Evolutionary conservation across 1,284 basidiomycete genomes (phyloP), one percentile per base, ranked within the genome.

Genomic region (Peniophora sp.): DNA sequence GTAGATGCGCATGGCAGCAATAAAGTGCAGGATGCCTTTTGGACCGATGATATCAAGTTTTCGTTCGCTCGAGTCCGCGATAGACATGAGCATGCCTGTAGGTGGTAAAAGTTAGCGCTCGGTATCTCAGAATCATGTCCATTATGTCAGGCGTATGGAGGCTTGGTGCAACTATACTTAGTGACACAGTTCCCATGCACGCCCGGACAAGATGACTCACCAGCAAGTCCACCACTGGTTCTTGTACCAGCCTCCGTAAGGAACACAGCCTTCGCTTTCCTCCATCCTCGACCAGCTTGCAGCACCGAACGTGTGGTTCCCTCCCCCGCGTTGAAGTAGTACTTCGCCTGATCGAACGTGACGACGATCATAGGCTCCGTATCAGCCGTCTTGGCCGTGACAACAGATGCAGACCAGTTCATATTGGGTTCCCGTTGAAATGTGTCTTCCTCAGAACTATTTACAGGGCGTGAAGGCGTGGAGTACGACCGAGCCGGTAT

Each of bases 291-390:
- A 53, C 71, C 71, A 56, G 81, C 82, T 67, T 93, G 85, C 6
- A 84, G 67, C 58, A 87, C 86, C 0, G 84, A 68, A 32, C 93
- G 72, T 47, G 83, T 83, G 0, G 85, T 85, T 51, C 87, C 89
- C 64, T 96, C 92, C 3, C 88, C 84, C 2, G 75, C 83, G 65
- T 95, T 94, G 73, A 96, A 92, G 48, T 94, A 73, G 59, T 93
- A 95, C 60, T 89, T 86, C 6, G 76, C 82, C 47, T 80, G 75
- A 59, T 90, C 86, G 61, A 92, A 91, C 3, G 79, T 73, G 52
- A 94, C 68, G 53, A 88, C 68, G 24, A 95, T 68, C 3, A 83
- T 76, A 0, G 92, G 82, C 57, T 92, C 87, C 1, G 89, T 86
- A 64, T 93, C 90, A 14, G 85, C 80, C 2, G 88, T 78, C 17